Conservation (phyloP, 352 stramenopile genomes). For the Phytophthora constricta region DNA sequence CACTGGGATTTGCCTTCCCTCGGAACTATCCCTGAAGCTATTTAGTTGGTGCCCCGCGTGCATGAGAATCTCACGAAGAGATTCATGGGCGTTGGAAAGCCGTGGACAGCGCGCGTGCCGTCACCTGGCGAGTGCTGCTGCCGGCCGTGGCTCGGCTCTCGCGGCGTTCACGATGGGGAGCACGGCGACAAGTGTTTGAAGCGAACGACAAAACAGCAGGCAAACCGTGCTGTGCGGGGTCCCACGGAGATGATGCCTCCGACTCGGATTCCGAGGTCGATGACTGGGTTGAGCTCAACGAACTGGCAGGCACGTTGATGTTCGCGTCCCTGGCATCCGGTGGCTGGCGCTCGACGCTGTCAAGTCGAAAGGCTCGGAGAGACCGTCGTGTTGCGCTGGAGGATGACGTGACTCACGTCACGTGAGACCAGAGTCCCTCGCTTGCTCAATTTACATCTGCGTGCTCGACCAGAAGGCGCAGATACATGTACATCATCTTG, state of each 20-base stretch:
- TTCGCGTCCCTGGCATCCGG: not conserved
- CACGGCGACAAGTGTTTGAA: conserved; percentile 1
- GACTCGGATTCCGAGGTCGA: no score
- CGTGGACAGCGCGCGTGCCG: no score
- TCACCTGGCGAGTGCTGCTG: not conserved
- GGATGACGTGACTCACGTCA: conserved; percentile 35
- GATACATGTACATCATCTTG: conserved; percentile 5
- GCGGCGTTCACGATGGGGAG: not conserved
- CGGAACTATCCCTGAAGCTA: no score
- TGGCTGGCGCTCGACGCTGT: no score
- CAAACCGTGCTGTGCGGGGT: not conserved
- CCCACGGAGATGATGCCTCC: not conserved
- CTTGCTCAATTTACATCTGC: conserved; percentile 28
- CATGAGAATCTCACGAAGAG: no score
- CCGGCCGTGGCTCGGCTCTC: not conserved
- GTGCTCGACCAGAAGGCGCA: conserved; percentile 16
- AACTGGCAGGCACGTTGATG: not conserved
- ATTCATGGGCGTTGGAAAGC: no score
- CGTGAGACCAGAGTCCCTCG: not conserved
- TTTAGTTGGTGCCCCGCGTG: no score
- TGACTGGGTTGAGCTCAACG: not conserved
- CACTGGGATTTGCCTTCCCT: no score
- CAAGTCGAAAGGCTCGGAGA: no score
- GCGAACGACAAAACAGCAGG: not conserved
- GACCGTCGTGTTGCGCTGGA: conserved; percentile 15